Percentiles rank a stretch among this genome's conserved stretches.
These are phyloP conservation scores for Lentinula sp. DNA, from an alignment of 768 basidiomycete genomes.

Conservation along the genomic window DNA sequence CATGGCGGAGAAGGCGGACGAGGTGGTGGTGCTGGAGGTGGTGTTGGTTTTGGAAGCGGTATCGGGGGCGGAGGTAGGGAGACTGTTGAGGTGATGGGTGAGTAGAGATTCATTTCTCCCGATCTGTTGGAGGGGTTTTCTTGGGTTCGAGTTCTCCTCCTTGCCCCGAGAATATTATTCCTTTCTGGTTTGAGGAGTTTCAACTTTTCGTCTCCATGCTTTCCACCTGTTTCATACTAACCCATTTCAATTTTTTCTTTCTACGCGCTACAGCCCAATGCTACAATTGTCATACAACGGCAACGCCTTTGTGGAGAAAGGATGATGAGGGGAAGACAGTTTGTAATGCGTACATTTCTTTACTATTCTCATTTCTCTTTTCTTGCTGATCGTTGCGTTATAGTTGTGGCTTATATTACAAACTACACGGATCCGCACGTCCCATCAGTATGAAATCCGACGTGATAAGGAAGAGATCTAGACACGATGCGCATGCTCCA, in stretches of 20 bases:
- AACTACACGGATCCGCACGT: conserved; percentile 78
- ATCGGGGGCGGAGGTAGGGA: not conserved
- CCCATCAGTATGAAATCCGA: conserved; percentile 92
- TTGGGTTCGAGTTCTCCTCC: too few species aligned
- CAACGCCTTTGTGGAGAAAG: conserved; percentile 86
- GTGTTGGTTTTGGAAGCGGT: not conserved
- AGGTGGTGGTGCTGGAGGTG: conserved; percentile 43
- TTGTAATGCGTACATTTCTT: conserved; percentile 72
- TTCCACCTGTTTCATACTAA: not conserved
- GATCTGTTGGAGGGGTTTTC: too few species aligned
- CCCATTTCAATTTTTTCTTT: conserved; percentile 20
- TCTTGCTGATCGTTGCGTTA: conserved; percentile 5
- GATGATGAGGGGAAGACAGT: conserved; percentile 90
- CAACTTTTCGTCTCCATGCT: too few species aligned
- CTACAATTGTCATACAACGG: conserved; percentile 86
- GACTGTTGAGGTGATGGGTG: conserved; percentile 66
- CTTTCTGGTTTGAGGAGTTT: too few species aligned
- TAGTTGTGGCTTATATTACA: conserved; percentile 82
- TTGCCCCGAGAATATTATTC: too few species aligned
- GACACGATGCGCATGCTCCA: conserved; percentile 52
- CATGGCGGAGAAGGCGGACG: conserved; percentile 69
- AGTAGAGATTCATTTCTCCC: conserved; percentile 15
- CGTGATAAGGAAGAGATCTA: conserved; percentile 80
- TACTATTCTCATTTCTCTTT: not conserved
- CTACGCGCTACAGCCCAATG: conserved; percentile 60